Evolutionary conservation across 1,284 basidiomycete species (phyloP).

Genomic region (Naganishia sp.): DNA sequence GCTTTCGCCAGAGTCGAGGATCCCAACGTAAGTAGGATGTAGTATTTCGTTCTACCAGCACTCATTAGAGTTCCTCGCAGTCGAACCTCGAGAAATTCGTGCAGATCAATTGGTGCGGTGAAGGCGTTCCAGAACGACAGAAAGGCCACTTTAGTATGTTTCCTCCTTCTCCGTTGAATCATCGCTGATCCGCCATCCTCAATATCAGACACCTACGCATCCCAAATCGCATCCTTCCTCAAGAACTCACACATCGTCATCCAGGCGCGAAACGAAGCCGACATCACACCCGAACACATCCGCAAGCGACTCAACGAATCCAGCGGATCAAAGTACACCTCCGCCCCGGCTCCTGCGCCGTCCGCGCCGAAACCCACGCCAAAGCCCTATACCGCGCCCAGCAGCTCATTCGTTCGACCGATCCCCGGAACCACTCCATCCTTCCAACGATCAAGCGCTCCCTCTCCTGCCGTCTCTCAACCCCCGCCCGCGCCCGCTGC

Average conservation of each 20-base stretch:
- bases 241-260: conserved; percentile 86
- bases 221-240: conserved; percentile 74
- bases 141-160: conserved; percentile 82
- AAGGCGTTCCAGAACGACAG: conserved; percentile 87
- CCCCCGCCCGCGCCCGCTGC: conserved; percentile 52
- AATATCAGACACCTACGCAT: conserved; percentile 68
- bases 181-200: neutral
- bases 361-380: conserved; percentile 36
- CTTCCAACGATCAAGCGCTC: conserved; percentile 24
- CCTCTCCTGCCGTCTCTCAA: conserved; percentile 18
- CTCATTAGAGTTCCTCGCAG: conserved; percentile 51
- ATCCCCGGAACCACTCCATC: conserved; percentile 32
- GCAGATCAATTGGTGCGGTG: conserved; percentile 88
- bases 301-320: conserved; percentile 86
- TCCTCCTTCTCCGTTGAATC: neutral
- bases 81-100: conserved; percentile 89
- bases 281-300: conserved; percentile 76
- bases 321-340: conserved; percentile 81
- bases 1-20: conserved; percentile 88
- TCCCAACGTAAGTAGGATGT: conserved; percentile 64
- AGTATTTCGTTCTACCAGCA: too few species aligned
- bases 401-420: conserved; percentile 25
- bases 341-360: conserved; percentile 18
- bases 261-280: conserved; percentile 88
- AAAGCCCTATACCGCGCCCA: conserved; percentile 43